Conservation (phyloP, 352 stramenopile genomes). For the Sclerospora graminicola region DNA sequence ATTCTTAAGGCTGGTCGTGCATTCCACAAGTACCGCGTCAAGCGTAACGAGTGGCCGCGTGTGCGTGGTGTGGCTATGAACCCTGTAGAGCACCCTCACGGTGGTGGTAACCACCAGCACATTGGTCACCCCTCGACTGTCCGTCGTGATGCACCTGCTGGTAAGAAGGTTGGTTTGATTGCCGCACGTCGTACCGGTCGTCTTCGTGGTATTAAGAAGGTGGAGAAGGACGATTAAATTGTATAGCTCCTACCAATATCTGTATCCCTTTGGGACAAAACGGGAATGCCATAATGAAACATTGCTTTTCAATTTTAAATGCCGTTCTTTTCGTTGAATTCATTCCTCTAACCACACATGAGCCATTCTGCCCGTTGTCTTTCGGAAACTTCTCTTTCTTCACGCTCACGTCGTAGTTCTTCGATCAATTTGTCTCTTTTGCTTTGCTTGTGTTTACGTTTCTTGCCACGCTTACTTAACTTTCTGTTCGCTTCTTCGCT, state of each 20-base stretch:
- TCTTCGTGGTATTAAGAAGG: conserved; percentile 97
- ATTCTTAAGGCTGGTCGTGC: conserved; percentile 96
- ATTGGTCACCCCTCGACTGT: conserved; percentile 99
- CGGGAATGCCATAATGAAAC: conserved; percentile 47
- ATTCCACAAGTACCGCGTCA: conserved; percentile 98
- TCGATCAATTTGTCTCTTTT: conserved; percentile 16
- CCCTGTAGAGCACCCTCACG: conserved; percentile 98
- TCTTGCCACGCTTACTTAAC: too few species aligned
- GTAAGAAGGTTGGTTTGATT: conserved; percentile 99
- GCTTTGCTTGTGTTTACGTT: conserved; percentile 7
- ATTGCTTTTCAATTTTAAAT: conserved; percentile 17
- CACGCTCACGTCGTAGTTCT: conserved; percentile 32
- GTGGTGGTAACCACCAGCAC: conserved; percentile 99
- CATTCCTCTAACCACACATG: conserved; percentile 6
- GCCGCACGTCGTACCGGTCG: conserved; percentile 94
- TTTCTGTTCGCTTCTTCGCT: conserved; percentile 5
- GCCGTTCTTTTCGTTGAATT: background rate
- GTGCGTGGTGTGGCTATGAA: conserved; percentile 99
- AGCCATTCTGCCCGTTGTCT: conserved; percentile 20
- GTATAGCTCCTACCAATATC: conserved; percentile 12
- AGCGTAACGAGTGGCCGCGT: conserved; percentile 98
- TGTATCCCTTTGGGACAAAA: too few species aligned
- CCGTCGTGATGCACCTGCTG: conserved; percentile 86
- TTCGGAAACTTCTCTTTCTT: conserved; percentile 25
- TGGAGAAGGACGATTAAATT: conserved; percentile 84